Evolutionary conservation across 306 rosid genomes (phyloP), one percentile per base, ranked within the genome.

Genomic region (Cucumis cinereus): DNA sequence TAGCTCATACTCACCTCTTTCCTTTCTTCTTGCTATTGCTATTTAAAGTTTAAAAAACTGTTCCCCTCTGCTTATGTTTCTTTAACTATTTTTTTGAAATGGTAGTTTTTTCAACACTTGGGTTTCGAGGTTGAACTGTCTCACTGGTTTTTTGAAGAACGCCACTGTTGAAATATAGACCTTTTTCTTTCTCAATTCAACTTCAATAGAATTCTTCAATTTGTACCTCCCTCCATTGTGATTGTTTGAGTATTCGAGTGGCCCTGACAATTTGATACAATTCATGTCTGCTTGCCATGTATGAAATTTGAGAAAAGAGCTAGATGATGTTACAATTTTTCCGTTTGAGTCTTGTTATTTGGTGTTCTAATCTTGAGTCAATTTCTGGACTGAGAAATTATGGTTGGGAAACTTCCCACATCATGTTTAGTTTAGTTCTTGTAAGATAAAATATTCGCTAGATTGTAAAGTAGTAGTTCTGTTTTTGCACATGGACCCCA

Each of bases 391-490:
- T 40, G 28, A 67, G 73, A 20, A 22, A 10, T 41, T n/a, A 43
- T 43, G 55, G 55, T 68, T 68, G 74, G 28, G 50, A 28, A 68
- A 68, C 56, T 43, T 12, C 20, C 74, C 20, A 68, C 12, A 12
- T 43, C 56, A 68, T 43, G 17, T 68, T 68, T 68, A 12, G 33
- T 41, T 70, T 50, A n/a, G 52, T 66, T 38, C 72, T 4, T 70
- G 58, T 50, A 45, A 45, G 57, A 70, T 47, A 24, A 69, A 69
- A 74, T 53, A 2, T 74, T 35, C 33, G 28, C 50, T 54, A 33
- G 50, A 57, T 75, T 58, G 36, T 56, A 19, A 55, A 75, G 62
- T 23, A 17, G 78, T 55, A 38, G 78, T 41, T 73, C 33, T 56
- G 30, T 22, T 56, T 74, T 30, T 30, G 13, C 36, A 72, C 61